Evolutionary conservation across 169 alveolate species (phyloP).

Genomic region (Theileria annulata): DNA sequence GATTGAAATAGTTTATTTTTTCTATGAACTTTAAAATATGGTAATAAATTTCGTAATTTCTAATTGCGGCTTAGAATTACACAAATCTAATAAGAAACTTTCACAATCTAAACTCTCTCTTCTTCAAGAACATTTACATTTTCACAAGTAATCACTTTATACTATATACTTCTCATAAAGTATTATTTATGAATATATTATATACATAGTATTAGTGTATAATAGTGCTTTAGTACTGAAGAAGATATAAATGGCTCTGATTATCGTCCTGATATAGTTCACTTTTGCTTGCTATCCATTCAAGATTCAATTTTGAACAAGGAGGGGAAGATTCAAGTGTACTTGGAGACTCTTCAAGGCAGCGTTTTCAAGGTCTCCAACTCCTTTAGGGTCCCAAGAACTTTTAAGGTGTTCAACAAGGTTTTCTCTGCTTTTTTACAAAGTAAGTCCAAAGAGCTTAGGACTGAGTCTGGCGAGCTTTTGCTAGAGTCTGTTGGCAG

Average conservation of each 20-base stretch:
- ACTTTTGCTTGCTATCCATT: constrained; percentile 69
- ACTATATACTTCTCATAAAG: background rate
- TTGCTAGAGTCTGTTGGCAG: constrained; percentile 40
- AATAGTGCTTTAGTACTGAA: background rate
- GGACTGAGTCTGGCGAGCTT: constrained; percentile 54
- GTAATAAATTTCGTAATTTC: constrained; percentile 52
- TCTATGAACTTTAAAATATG: background rate
- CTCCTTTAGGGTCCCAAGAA: constrained; percentile 75
- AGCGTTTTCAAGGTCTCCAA: constrained; percentile 62
- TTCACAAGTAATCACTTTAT: background rate
- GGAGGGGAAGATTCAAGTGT: constrained; percentile 64
- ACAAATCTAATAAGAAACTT: constrained; percentile 6
- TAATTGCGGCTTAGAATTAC: constrained; percentile 52
- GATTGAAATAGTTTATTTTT: background rate
- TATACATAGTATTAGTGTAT: background rate
- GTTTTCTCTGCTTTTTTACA: constrained; percentile 64
- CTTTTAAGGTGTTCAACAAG: constrained; percentile 75
- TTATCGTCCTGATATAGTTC: constrained; percentile 63
- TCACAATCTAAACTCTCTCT: background rate
- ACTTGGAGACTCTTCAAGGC: constrained; percentile 68
- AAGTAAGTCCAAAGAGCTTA: constrained; percentile 40
- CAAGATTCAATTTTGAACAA: constrained; percentile 75
- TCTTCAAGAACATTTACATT: constrained; percentile 16
- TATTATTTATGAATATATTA: background rate
- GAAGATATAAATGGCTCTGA: constrained; percentile 52